Evolutionary conservation across 805 yeast species (phyloP).

Genomic region (Allodekkera sacchari): DNA sequence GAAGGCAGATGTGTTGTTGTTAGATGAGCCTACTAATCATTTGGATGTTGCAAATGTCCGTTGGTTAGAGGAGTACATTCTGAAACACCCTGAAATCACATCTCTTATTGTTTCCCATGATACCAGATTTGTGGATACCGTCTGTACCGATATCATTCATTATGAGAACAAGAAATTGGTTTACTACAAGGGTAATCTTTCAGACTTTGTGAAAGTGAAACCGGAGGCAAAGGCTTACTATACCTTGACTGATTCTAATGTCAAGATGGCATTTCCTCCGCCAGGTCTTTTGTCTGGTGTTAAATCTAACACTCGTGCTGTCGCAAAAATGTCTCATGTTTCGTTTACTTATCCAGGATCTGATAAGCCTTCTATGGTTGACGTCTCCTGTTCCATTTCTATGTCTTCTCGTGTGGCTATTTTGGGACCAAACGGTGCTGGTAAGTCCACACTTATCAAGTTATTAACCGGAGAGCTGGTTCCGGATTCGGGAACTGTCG

Average conservation of each 20-base stretch:
- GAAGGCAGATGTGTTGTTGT: slow-evolving; percentile 89
- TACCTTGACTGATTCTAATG: slow-evolving; percentile 85
- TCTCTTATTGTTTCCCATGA: slow-evolving; percentile 96
- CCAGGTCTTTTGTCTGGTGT: slow-evolving; percentile 98
- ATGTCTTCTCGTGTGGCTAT: slow-evolving; percentile 96
- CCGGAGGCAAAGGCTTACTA: slow-evolving; percentile 97
- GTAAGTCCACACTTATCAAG: slow-evolving; percentile 93
- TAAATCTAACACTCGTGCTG: slow-evolving; percentile 88
- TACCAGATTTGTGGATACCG: slow-evolving; percentile 90
- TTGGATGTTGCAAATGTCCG: slow-evolving; percentile 89
- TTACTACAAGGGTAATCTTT: slow-evolving; percentile 91
- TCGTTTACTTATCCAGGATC: slow-evolving; percentile 89
- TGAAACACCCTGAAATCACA: slow-evolving; percentile 78
- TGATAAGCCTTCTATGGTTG: slow-evolving; percentile 64
- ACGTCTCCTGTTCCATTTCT: slow-evolving; percentile 86
- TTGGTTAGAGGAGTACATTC: slow-evolving; percentile 88
- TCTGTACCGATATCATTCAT: slow-evolving; percentile 94
- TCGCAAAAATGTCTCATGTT: slow-evolving; percentile 62
- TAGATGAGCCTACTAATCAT: slow-evolving; percentile 98
- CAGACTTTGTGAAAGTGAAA: slow-evolving; percentile 81
- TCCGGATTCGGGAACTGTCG: slow-evolving; percentile 83
- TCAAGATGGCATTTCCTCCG: slow-evolving; percentile 97
- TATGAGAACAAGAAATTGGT: slow-evolving; percentile 92
- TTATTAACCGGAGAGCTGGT: slow-evolving; percentile 85
- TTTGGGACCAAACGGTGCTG: slow-evolving; percentile 98